phyloP scores from a whole-genome alignment of 129 eudicot species.

The Cynara cardunculus region DNA sequence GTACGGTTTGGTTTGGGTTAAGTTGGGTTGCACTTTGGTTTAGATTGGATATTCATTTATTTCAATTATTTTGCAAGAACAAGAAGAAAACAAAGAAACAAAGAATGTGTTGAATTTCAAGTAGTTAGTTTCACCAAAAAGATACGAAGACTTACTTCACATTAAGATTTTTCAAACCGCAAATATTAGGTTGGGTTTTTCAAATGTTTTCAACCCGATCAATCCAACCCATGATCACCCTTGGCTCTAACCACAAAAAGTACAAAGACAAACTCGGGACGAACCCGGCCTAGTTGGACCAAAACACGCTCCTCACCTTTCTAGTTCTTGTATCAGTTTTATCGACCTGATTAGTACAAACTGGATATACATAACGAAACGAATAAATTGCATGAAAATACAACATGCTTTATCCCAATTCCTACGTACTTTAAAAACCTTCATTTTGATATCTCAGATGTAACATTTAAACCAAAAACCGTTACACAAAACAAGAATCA shows the following conservation, averaged over 20 bases:
- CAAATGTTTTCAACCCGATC: too few species aligned
- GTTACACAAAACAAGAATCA: neutral
- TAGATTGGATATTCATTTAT: too few species aligned
- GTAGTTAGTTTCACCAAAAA: too few species aligned
- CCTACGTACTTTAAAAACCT: neutral
- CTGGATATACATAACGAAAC: neutral
- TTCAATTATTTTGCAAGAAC: too few species aligned
- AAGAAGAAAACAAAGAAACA: too few species aligned
- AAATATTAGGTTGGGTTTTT: too few species aligned
- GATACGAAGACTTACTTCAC: too few species aligned
- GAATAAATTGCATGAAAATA: neutral
- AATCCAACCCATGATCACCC: too few species aligned
- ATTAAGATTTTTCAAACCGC: too few species aligned
- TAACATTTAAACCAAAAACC: neutral
- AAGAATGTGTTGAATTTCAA: too few species aligned
- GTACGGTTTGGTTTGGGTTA: too few species aligned
- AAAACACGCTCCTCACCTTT: neutral
- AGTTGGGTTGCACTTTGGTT: too few species aligned
- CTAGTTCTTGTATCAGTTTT: neutral
- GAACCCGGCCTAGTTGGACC: neutral
- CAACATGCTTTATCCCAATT: neutral
- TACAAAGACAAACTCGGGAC: neutral
- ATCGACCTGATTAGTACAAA: neutral
- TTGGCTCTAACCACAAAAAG: neutral
- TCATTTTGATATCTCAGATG: neutral